These are phyloP conservation scores for Trichoderma sp. DNA, from an alignment of 2,329 filamentous ascomycete species.

Conservation along the genomic window DNA sequence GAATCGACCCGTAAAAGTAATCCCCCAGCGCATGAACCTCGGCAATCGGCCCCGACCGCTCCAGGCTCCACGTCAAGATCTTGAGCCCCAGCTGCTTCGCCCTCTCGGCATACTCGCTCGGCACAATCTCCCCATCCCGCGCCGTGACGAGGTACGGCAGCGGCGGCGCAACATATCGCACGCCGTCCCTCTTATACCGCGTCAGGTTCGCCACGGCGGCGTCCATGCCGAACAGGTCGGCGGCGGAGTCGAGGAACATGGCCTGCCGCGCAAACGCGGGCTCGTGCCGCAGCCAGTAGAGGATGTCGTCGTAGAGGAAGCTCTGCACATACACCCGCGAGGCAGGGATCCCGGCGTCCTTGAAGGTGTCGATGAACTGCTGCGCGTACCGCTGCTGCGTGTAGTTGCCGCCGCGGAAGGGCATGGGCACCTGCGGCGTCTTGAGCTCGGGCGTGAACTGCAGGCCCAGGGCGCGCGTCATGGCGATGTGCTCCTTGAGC, in stretches of 20 bases:
- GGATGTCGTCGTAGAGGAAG: slow-evolving; percentile 64
- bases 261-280: slow-evolving; percentile 64
- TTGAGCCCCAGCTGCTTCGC: slow-evolving; percentile 64
- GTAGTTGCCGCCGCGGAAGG: slow-evolving; percentile 62
- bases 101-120: slow-evolving; percentile 62
- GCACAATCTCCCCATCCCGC: slow-evolving; percentile 58
- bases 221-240: slow-evolving; percentile 55
- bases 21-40: slow-evolving; percentile 49
- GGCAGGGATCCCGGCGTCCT: slow-evolving; percentile 53
- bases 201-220: slow-evolving; percentile 59
- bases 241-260: slow-evolving; percentile 65
- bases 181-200: slow-evolving; percentile 57
- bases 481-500: slow-evolving; percentile 63
- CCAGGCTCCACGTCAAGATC: slow-evolving; percentile 69
- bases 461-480: slow-evolving; percentile 60
- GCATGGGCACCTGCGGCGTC: slow-evolving; percentile 69
- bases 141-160: slow-evolving; percentile 62
- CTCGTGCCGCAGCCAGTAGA: slow-evolving; percentile 67
- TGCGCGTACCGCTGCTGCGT: slow-evolving; percentile 67
- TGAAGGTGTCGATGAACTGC: slow-evolving; percentile 65
- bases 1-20: slow-evolving; percentile 61
- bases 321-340: slow-evolving; percentile 64
- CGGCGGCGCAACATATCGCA: slow-evolving; percentile 65
- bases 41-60: slow-evolving; percentile 63
- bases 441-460: slow-evolving; percentile 70